Percentiles rank a stretch among this genome's conserved stretches.
Conservation (phyloP, 2,329 filamentous ascomycete genomes). For the Colletotrichum melonis region DNA sequence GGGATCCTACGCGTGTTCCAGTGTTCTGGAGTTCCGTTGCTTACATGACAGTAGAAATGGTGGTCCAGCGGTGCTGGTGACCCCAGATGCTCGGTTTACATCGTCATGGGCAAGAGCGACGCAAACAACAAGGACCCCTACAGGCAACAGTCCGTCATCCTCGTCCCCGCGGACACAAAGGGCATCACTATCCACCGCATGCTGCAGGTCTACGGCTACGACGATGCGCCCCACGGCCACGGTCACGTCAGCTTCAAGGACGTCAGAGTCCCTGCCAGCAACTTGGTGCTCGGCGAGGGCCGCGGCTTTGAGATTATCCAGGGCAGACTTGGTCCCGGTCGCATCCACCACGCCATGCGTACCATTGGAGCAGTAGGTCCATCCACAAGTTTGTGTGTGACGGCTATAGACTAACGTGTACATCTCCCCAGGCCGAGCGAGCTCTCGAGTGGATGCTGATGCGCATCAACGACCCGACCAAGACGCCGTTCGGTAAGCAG, state of each 20-base stretch:
- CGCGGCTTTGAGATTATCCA: slow-evolving; percentile 99
- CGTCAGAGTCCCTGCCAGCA: slow-evolving; percentile 85
- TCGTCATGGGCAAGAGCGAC: slow-evolving; percentile 96
- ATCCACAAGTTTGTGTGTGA: not conserved
- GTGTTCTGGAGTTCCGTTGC: not conserved
- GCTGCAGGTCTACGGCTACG: slow-evolving; percentile 94
- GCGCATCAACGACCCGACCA: slow-evolving; percentile 90
- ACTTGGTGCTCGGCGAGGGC: slow-evolving; percentile 92
- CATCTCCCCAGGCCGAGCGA: slow-evolving; percentile 72
- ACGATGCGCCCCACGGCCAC: slow-evolving; percentile 98
- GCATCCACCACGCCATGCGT: slow-evolving; percentile 98
- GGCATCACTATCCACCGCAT: slow-evolving; percentile 95
- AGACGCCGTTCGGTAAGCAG: slow-evolving; percentile 91
- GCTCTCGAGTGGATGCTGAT: slow-evolving; percentile 96
- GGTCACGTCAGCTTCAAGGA: slow-evolving; percentile 91
- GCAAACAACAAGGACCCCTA: slow-evolving; percentile 80
- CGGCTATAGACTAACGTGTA: not conserved
- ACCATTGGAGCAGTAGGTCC: slow-evolving; percentile 81
- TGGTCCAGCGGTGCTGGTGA: slow-evolving; percentile 98
- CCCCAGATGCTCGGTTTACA: slow-evolving; percentile 90
- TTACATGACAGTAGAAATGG: slow-evolving; percentile 79
- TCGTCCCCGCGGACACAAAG: slow-evolving; percentile 83
- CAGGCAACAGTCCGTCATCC: slow-evolving; percentile 91
- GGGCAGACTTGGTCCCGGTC: slow-evolving; percentile 92
- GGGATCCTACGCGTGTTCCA: too few relatives aligned